phyloP scores from a whole-genome alignment of 1,139 yeast species.

The Petasospora rhodanensis region DNA sequence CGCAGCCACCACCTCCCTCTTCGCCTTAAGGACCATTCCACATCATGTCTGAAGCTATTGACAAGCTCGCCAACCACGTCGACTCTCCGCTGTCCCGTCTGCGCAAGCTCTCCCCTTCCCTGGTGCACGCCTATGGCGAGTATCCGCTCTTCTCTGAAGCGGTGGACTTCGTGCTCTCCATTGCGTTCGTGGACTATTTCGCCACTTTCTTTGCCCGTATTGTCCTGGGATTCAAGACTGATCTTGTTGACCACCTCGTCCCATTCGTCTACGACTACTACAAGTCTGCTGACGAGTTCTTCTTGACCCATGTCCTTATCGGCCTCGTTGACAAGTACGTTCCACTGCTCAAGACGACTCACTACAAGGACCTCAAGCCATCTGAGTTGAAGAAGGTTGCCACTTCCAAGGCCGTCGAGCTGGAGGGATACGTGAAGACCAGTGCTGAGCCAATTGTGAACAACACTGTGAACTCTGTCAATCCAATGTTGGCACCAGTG shows the following conservation, averaged over 20 bases:
- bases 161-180: conserved; percentile 5
- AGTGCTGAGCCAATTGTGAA: conserved; percentile 12
- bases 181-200: conserved; percentile 11
- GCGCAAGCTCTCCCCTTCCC: conserved; percentile 14
- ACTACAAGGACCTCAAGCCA: conserved; percentile 9
- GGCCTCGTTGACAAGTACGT: conserved; percentile 9
- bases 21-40: not conserved
- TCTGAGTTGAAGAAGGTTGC: conserved; percentile 4
- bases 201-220: conserved; percentile 9
- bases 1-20: too few relatives aligned
- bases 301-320: conserved; percentile 5
- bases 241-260: conserved; percentile 7
- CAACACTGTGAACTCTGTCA: conserved; percentile 11
- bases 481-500: conserved; percentile 16
- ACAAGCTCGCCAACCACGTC: conserved; percentile 12
- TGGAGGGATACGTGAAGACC: conserved; percentile 4
- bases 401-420: not conserved
- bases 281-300: conserved; percentile 9
- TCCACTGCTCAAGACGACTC: conserved; percentile 7
- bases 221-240: conserved; percentile 7
- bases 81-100: conserved; percentile 14
- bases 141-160: conserved; percentile 13
- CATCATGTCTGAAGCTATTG: conserved; percentile 10
- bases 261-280: conserved; percentile 7
- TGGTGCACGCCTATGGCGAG: conserved; percentile 10